Conservation (phyloP, 257 asterid genomes). For the Solanum medicagineum region DNA sequence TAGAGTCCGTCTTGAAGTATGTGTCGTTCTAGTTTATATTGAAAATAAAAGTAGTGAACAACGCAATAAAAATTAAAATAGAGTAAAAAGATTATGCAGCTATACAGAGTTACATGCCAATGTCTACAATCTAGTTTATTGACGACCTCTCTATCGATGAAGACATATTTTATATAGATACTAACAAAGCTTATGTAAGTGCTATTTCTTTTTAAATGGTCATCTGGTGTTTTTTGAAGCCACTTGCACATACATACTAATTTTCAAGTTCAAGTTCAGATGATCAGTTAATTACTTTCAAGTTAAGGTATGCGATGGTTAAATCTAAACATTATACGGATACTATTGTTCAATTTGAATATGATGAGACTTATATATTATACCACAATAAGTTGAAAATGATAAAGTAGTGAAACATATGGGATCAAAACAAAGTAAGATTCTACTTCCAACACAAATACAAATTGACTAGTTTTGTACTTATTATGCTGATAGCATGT, state of each 20-base stretch:
- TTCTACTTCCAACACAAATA: too few species aligned
- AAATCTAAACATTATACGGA: not conserved
- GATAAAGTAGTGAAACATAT: too few species aligned
- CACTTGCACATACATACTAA: not conserved
- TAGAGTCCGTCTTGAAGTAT: too few species aligned
- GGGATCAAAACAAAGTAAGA: too few species aligned
- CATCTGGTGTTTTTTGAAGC: not conserved
- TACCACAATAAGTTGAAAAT: not conserved
- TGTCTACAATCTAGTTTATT: constrained; percentile 82
- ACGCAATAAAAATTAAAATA: too few species aligned
- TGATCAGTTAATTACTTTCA: not conserved
- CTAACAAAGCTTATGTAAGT: constrained; percentile 57
- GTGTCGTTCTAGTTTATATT: too few species aligned
- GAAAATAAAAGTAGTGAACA: too few species aligned
- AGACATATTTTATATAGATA: constrained; percentile 37
- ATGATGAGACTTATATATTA: not conserved
- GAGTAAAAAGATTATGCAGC: too few species aligned
- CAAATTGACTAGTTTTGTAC: not conserved
- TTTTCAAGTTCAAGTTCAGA: not conserved
- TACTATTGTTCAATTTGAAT: not conserved
- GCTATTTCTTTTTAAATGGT: not conserved
- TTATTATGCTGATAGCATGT: too few species aligned
- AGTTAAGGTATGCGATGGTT: not conserved
- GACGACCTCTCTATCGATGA: constrained; percentile 79
- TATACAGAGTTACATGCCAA: constrained; percentile 38